Evolutionary conservation across 2,329 filamentous ascomycete species (phyloP).

Genomic region (Diaporthe vexans): DNA sequence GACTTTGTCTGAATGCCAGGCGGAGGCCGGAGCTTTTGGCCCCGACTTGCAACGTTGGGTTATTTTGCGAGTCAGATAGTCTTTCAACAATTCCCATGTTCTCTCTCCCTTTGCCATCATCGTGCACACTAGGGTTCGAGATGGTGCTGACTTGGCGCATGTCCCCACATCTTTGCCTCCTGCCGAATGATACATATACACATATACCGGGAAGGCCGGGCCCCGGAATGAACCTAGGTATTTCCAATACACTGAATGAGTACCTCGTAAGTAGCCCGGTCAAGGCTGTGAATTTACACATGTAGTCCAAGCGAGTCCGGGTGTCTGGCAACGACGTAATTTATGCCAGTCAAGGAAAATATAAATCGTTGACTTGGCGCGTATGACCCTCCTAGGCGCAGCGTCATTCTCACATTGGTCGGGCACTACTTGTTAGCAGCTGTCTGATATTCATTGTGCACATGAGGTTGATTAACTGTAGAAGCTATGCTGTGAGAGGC

Average conservation of each 20-base stretch:
- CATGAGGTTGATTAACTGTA: too few relatives aligned
- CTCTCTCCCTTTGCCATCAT: background rate
- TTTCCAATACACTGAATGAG: background rate
- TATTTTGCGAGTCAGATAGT: constrained; percentile 10
- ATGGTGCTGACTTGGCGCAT: too few relatives aligned
- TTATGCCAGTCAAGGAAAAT: too few relatives aligned
- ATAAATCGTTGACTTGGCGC: too few relatives aligned
- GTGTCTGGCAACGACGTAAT: background rate
- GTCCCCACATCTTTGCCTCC: background rate
- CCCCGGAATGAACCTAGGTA: background rate
- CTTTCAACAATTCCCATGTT: background rate
- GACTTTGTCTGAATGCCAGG: background rate
- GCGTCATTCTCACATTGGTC: too few relatives aligned
- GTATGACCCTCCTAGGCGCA: too few relatives aligned
- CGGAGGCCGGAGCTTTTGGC: background rate
- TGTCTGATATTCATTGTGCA: too few relatives aligned
- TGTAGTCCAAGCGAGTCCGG: constrained; percentile 1
- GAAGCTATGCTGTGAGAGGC: too few relatives aligned
- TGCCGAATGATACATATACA: background rate
- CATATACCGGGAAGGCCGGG: background rate
- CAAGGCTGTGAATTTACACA: background rate
- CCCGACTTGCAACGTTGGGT: background rate
- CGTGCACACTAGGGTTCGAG: background rate
- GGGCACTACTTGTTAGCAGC: too few relatives aligned
- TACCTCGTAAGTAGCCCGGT: background rate